These are phyloP conservation scores for Scolecobasidium constrictum DNA, from an alignment of 2,329 filamentous ascomycete genomes.

Conservation along the genomic window DNA sequence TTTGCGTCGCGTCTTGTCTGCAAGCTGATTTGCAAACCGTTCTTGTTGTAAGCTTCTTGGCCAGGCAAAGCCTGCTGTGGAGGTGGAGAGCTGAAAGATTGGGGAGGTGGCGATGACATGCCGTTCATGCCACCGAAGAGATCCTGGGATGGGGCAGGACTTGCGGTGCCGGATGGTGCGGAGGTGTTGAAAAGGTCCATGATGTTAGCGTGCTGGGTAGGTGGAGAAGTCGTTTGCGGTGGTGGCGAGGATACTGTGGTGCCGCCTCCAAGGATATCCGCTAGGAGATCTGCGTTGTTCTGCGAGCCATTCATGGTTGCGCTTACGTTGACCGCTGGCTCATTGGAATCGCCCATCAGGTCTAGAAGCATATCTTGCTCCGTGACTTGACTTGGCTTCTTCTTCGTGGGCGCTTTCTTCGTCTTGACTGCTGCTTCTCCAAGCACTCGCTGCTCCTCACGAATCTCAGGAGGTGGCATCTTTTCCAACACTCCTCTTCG, in stretches of 20 bases:
- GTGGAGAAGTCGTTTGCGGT: slow-evolving; percentile 26
- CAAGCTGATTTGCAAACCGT: slow-evolving; percentile 71
- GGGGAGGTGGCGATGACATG: slow-evolving; percentile 36
- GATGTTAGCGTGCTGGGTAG: slow-evolving; percentile 44
- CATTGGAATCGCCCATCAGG: slow-evolving; percentile 67
- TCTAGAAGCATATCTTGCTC: slow-evolving; percentile 89
- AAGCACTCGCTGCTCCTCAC: slow-evolving; percentile 84
- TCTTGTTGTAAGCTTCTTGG: slow-evolving; percentile 73
- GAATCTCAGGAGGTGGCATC: slow-evolving; percentile 95
- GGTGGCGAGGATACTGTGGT: slow-evolving; percentile 36
- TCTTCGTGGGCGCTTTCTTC: slow-evolving; percentile 39
- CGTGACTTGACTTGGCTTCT: slow-evolving; percentile 65
- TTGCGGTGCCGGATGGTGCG: slow-evolving; percentile 45
- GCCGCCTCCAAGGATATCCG: slow-evolving; percentile 77
- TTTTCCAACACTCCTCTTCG: slow-evolving; percentile 86
- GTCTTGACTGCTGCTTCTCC: slow-evolving; percentile 56
- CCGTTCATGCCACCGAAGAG: slow-evolving; percentile 33
- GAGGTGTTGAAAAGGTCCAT: slow-evolving; percentile 72
- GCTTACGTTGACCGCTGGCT: slow-evolving; percentile 41
- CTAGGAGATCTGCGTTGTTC: slow-evolving; percentile 77
- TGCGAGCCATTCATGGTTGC: slow-evolving; percentile 46
- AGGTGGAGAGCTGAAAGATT: slow-evolving; percentile 26
- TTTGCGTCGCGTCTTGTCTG: slow-evolving; percentile 75
- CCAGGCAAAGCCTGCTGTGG: slow-evolving; percentile 31
- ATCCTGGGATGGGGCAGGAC: slow-evolving; percentile 27